Conservation (phyloP, 768 basidiomycete genomes). For the Dacryopinax primogenitus region DNA sequence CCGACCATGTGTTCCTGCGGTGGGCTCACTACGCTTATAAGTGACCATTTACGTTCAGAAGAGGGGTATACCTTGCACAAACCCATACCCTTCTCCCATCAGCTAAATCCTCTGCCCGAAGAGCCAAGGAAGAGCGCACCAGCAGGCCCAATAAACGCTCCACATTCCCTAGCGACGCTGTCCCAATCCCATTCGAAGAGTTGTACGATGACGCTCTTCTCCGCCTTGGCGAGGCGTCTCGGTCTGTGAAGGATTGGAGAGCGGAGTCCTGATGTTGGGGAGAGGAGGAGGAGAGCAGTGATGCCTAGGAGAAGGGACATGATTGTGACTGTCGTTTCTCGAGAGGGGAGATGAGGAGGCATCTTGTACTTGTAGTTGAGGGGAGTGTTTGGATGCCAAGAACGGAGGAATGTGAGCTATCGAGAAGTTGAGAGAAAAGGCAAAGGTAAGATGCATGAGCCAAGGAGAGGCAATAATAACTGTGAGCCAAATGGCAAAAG, state of each 20-base stretch:
- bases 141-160: conserved; percentile 51
- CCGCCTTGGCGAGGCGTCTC: not conserved
- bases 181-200: conserved; percentile 60
- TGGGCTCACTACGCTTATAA: not conserved
- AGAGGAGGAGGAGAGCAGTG: not conserved
- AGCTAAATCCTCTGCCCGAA: not conserved
- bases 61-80: conserved; percentile 41
- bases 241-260: not conserved
- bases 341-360: too few relatives aligned
- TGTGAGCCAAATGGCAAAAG: too few relatives aligned
- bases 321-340: too few relatives aligned
- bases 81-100: conserved; percentile 37
- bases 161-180: conserved; percentile 50
- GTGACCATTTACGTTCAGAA: not conserved
- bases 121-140: conserved; percentile 23
- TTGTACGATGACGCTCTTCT: conserved; percentile 43
- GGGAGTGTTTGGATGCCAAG: too few relatives aligned
- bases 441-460: too few relatives aligned
- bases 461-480: too few relatives aligned
- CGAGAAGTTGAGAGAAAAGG: too few relatives aligned
- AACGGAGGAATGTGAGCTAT: too few relatives aligned
- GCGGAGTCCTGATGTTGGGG: not conserved
- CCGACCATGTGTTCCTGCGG: not conserved
- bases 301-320: not conserved
- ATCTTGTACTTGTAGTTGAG: too few relatives aligned